A percentile compares a stretch with the other conserved stretches of the same genome.
phyloP scores from a whole-genome alignment of 441 rosid genomes.

The Pelargonium australe region DNA sequence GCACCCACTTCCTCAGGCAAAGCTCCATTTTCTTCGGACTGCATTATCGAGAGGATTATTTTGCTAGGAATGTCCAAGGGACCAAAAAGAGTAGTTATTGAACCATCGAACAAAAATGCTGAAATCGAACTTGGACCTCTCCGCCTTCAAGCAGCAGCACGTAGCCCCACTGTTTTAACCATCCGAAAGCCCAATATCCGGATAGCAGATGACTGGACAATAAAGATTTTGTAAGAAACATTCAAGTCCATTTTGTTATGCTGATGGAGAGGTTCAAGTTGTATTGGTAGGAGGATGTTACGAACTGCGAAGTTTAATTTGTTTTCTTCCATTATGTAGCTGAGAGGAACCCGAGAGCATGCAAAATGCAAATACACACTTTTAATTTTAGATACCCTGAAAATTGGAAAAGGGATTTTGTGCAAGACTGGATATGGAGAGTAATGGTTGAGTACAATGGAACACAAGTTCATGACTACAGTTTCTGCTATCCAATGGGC shows the following conservation, averaged over 20 bases:
- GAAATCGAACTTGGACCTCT: slow-evolving; percentile 65
- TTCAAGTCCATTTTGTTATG: background rate
- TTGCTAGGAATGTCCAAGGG: slow-evolving; percentile 52
- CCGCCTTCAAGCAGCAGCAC: slow-evolving; percentile 35
- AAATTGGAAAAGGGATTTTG: no score
- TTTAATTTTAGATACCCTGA: no score
- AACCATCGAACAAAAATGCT: slow-evolving; percentile 55
- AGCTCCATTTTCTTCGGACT: slow-evolving; percentile 42
- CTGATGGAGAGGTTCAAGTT: background rate
- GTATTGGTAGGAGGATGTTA: background rate
- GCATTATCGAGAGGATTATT: slow-evolving; percentile 74
- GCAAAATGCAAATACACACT: background rate
- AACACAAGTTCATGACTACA: no score
- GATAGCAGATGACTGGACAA: slow-evolving; percentile 75
- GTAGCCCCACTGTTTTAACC: slow-evolving; percentile 47
- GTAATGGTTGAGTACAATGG: no score
- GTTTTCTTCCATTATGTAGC: background rate
- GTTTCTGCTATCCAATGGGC: no score
- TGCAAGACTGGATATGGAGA: no score
- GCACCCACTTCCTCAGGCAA: slow-evolving; percentile 27
- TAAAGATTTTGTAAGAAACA: slow-evolving; percentile 49
- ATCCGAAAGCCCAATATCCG: slow-evolving; percentile 77
- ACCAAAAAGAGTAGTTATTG: slow-evolving; percentile 50
- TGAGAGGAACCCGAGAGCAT: background rate
- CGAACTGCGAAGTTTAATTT: background rate